Conservation (phyloP, 2,329 filamentous ascomycete species). For the Stachybotrys echinatus region DNA sequence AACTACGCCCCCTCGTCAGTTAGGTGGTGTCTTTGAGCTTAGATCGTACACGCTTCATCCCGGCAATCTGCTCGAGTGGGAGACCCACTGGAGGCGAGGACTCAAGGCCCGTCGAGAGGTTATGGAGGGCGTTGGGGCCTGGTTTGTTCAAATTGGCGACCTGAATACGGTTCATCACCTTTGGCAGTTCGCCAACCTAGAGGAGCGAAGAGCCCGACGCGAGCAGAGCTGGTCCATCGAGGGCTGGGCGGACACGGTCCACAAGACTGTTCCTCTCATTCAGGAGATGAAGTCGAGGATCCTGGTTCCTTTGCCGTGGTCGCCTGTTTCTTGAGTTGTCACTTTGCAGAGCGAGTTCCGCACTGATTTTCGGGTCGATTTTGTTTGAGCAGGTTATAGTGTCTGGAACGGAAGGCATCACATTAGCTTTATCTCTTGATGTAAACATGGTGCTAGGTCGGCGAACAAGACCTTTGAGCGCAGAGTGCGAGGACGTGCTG, state of each 20-base stretch:
- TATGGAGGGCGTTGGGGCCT: conserved; percentile 97
- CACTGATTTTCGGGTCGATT: neutral
- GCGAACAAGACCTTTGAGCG: neutral
- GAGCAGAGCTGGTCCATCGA: conserved; percentile 95
- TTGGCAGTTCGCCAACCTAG: conserved; percentile 96
- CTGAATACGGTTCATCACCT: conserved; percentile 97
- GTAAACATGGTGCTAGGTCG: neutral
- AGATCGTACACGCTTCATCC: conserved; percentile 95
- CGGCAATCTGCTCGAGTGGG: conserved; percentile 95
- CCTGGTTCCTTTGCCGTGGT: conserved; percentile 93
- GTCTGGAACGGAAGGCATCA: neutral
- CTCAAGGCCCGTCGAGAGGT: conserved; percentile 88
- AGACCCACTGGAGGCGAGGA: conserved; percentile 94
- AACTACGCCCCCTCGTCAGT: conserved; percentile 79
- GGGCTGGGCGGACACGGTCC: conserved; percentile 95
- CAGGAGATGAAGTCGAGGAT: conserved; percentile 95
- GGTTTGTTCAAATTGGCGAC: conserved; percentile 98
- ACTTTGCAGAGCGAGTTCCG: neutral
- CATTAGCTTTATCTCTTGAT: conserved; percentile 5
- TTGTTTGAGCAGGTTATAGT: neutral
- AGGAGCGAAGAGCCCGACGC: conserved; percentile 82
- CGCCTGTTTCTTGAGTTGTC: conserved; percentile 66
- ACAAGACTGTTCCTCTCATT: conserved; percentile 97
- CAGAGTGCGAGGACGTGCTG: neutral
- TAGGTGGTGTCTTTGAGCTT: conserved; percentile 92